phyloP scores from a whole-genome alignment of 805 yeast genomes.

The Jamesozyma spencerorum region DNA sequence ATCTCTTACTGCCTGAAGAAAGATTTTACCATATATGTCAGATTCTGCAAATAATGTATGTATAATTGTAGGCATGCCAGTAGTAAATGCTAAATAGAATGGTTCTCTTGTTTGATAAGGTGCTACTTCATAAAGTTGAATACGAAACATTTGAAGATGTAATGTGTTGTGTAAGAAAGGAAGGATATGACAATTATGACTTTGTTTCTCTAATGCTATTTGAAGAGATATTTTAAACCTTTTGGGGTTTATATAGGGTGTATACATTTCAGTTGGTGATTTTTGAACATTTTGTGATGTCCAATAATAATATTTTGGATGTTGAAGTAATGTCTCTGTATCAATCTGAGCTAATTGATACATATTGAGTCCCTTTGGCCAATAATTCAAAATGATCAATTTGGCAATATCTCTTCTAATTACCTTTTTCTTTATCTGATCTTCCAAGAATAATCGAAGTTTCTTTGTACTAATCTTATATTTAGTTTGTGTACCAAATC shows the following conservation, averaged over 20 bases:
- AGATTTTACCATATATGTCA: slow-evolving; percentile 36
- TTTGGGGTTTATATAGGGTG: background rate
- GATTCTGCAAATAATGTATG: slow-evolving; percentile 42
- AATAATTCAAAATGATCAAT: slow-evolving; percentile 13
- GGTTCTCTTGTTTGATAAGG: slow-evolving; percentile 39
- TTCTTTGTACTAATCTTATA: background rate
- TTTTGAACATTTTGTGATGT: slow-evolving; percentile 11
- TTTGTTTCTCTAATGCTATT: background rate
- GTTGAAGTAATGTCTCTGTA: slow-evolving; percentile 52
- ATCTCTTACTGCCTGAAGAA: slow-evolving; percentile 45
- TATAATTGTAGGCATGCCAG: slow-evolving; percentile 56
- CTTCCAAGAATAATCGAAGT: slow-evolving; percentile 6
- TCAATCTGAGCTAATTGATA: slow-evolving; percentile 65
- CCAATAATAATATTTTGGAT: slow-evolving; percentile 38
- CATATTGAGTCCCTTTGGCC: slow-evolving; percentile 21
- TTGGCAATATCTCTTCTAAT: slow-evolving; percentile 10
- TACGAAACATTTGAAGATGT: slow-evolving; percentile 51
- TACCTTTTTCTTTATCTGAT: slow-evolving; percentile 8
- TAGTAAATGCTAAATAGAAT: slow-evolving; percentile 56
- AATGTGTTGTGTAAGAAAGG: slow-evolving; percentile 55
- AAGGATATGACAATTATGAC: slow-evolving; percentile 36
- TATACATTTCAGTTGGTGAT: background rate
- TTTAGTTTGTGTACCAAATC: slow-evolving; percentile 8
- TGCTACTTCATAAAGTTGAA: slow-evolving; percentile 54
- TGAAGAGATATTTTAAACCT: background rate